Conservation (phyloP, 495 filamentous ascomycete genomes). For the Penicillium tannophilum region DNA sequence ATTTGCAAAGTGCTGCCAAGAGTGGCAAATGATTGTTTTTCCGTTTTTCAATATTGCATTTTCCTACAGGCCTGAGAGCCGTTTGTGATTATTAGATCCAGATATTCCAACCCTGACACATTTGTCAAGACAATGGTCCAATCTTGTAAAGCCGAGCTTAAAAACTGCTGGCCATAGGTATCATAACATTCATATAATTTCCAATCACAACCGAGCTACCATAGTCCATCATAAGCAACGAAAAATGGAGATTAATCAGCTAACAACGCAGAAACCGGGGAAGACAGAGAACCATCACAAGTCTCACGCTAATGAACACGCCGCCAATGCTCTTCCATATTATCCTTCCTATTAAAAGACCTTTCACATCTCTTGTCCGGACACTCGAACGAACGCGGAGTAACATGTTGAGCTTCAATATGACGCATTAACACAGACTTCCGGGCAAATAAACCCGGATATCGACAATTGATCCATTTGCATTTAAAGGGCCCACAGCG, state of each 20-base stretch:
- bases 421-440: conserved; percentile 4
- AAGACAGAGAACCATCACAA: no score
- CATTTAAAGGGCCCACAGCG: background rate
- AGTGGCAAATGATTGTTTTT: conserved; percentile 32
- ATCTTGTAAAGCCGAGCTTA: background rate
- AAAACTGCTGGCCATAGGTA: background rate
- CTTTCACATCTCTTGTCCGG: background rate
- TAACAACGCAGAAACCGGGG: background rate
- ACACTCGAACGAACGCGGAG: background rate
- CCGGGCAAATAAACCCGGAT: background rate
- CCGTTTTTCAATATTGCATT: background rate
- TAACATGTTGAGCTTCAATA: conserved; percentile 4
- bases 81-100: background rate
- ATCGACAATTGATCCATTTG: conserved; percentile 1
- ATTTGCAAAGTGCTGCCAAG: conserved; percentile 65
- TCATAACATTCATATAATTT: background rate
- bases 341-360: conserved; percentile 2
- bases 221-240: no score
- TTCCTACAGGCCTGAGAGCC: background rate
- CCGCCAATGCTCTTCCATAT: conserved; percentile 1
- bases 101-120: background rate
- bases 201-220: no score
- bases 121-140: background rate
- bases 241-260: background rate
- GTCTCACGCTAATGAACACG: background rate